Conservation (phyloP, 495 filamentous ascomycete species). For the Antarctomyces pellizariae region DNA sequence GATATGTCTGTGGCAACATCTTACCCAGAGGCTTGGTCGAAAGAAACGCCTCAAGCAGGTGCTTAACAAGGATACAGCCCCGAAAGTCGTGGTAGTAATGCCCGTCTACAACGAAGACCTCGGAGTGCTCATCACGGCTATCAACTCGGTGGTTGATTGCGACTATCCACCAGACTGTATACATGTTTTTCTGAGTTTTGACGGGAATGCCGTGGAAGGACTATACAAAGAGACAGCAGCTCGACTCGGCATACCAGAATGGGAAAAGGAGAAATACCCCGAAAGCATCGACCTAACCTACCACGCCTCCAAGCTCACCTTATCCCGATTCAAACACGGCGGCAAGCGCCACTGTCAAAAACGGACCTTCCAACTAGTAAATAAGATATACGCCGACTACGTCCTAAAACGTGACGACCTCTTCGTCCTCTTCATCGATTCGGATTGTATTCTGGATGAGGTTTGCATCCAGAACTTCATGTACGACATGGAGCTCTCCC, state of each 20-base stretch:
- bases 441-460: slow-evolving; percentile 85
- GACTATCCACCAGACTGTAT: slow-evolving; percentile 87
- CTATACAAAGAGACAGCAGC: slow-evolving; percentile 75
- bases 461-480: slow-evolving; percentile 95
- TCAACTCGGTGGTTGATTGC: slow-evolving; percentile 83
- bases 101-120: slow-evolving; percentile 90
- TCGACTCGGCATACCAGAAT: slow-evolving; percentile 64
- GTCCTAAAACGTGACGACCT: slow-evolving; percentile 74
- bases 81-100: slow-evolving; percentile 95
- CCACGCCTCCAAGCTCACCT: slow-evolving; percentile 58
- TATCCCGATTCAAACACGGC: slow-evolving; percentile 83
- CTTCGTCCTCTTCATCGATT: slow-evolving; percentile 95
- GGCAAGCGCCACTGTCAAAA: slow-evolving; percentile 92
- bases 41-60: slow-evolving; percentile 62
- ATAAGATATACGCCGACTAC: slow-evolving; percentile 80
- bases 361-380: slow-evolving; percentile 80
- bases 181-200: slow-evolving; percentile 91
- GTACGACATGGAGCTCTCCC: slow-evolving; percentile 97
- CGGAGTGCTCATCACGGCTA: slow-evolving; percentile 61
- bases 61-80: slow-evolving; percentile 64
- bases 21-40: slow-evolving; percentile 65
- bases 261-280: slow-evolving; percentile 55
- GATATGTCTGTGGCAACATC: slow-evolving; percentile 73
- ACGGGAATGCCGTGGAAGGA: slow-evolving; percentile 73
- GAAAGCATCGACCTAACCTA: slow-evolving; percentile 82